A percentile compares a stretch with the other conserved stretches of the same genome.
These are phyloP conservation scores for Rutstroemia sp. DNA, from an alignment of 2,329 filamentous ascomycete species.

Conservation along the genomic window DNA sequence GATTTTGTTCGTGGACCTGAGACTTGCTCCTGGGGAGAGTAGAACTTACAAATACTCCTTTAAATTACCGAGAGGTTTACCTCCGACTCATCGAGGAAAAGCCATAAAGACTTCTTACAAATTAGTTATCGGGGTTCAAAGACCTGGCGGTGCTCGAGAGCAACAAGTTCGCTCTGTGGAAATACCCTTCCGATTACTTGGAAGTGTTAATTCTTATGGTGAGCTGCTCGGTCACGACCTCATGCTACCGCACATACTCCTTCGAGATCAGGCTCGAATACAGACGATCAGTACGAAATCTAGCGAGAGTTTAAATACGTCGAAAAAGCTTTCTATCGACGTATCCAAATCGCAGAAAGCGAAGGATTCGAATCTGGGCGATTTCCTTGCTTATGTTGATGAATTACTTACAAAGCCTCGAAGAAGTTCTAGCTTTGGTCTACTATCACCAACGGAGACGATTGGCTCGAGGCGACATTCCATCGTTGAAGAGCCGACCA, in stretches of 20 bases:
- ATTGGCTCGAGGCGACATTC: constrained; percentile 49
- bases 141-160: constrained; percentile 68
- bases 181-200: constrained; percentile 85
- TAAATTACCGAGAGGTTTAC: constrained; percentile 77
- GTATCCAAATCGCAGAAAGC: constrained; percentile 23
- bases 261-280: constrained; percentile 66
- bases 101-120: constrained; percentile 92
- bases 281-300: constrained; percentile 20
- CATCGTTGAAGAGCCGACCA: constrained; percentile 47
- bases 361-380: constrained; percentile 40
- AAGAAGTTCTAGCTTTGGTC: constrained; percentile 46
- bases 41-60: constrained; percentile 83
- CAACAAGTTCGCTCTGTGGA: constrained; percentile 87
- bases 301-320: constrained; percentile 4
- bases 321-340: constrained; percentile 14
- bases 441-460: constrained; percentile 64
- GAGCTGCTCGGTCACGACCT: constrained; percentile 89
- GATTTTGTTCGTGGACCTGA: constrained; percentile 88
- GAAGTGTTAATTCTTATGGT: constrained; percentile 82
- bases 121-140: constrained; percentile 84
- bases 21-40: constrained; percentile 81
- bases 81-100: constrained; percentile 83
- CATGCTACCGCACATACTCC: constrained; percentile 85
- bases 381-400: constrained; percentile 72
- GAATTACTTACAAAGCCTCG: constrained; percentile 57